Evolutionary conservation across 2,329 filamentous ascomycete genomes (phyloP).

Genomic region (Sporothrix globosa): DNA sequence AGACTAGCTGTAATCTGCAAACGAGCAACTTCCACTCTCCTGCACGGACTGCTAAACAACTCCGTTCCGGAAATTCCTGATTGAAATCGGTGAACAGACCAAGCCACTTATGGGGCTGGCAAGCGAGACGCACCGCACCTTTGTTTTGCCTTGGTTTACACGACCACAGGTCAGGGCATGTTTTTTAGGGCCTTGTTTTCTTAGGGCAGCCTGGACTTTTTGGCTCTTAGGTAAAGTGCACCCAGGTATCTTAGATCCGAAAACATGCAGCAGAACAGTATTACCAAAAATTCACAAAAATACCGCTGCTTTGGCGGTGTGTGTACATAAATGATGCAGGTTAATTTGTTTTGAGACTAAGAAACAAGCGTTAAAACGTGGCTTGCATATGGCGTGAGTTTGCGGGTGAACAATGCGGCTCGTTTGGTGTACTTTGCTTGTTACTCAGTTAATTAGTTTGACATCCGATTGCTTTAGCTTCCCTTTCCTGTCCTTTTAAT

Average conservation of each 20-base stretch:
- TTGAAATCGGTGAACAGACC: constrained; percentile 4
- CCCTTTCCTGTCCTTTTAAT: background rate
- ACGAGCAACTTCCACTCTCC: too few species aligned
- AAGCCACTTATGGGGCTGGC: constrained; percentile 24
- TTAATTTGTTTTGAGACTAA: background rate
- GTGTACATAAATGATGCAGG: background rate
- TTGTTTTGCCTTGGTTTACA: background rate
- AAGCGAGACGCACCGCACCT: constrained; percentile 15
- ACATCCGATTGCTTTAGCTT: background rate
- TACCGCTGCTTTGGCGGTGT: constrained; percentile 3
- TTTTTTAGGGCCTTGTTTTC: background rate
- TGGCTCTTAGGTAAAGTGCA: constrained; percentile 9
- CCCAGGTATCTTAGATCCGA: background rate
- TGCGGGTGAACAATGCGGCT: constrained; percentile 14
- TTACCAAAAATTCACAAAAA: constrained; percentile 15
- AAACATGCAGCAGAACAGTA: background rate
- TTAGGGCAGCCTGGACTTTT: background rate
- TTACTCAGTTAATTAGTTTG: background rate
- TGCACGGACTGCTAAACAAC: too few species aligned
- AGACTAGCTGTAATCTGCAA: too few species aligned
- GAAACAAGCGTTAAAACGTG: background rate
- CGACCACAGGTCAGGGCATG: background rate
- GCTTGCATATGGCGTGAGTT: constrained; percentile 19
- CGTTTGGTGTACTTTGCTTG: background rate
- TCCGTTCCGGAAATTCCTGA: background rate